Base-by-base conservation (phyloP, 345 rosid species). In the Cardiospermum halicacabum region DNA sequence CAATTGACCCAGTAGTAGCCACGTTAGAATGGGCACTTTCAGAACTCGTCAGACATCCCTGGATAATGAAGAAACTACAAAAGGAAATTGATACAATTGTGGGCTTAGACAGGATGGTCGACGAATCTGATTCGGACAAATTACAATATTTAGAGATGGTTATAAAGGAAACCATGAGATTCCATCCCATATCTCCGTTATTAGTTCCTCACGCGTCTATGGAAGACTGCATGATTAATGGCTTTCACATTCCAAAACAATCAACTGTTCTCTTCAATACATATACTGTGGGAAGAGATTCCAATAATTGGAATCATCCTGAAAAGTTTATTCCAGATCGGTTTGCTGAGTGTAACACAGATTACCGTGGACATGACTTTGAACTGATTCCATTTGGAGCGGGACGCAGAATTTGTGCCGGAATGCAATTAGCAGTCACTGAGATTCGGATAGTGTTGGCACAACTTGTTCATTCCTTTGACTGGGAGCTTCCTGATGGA, bases 381-480 rank as follows among this genome's bases (percentile, higher is more conserved):
- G 67, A 72, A 58, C 72, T 78, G 18, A 24, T 78, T 8, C 79
- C 79, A 3, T 78, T 78, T 19, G 79, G 79, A 0, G 39, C 74
- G 0, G 81, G 78, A 0, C 71, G 76, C 0, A 43, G 49, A 22
- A 65, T 73, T 1, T 74, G 81, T 56, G 76, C 78, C 8, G 71
- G 78, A 47, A 37, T 74, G 42, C 75, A 77, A 8, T 45, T 74
- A 1, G 81, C 75, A 30, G 36, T 73, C 6, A 73, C 60, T 2
- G n/a, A 53, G 34, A 72, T 77, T 22, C 54, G 69, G 16, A 27
- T 58, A 1, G 66, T 59, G 39, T 3, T 60, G 19, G 81, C 75
- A 0, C 81, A 77, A 11, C 55, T 77, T 1, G 40, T 66, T 4
- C 81, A 78, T 58, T 74, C 74, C 74, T 78, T 78, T 39, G 69